Conservation (phyloP, 257 asterid genomes). For the Przewalskia tangutica region DNA sequence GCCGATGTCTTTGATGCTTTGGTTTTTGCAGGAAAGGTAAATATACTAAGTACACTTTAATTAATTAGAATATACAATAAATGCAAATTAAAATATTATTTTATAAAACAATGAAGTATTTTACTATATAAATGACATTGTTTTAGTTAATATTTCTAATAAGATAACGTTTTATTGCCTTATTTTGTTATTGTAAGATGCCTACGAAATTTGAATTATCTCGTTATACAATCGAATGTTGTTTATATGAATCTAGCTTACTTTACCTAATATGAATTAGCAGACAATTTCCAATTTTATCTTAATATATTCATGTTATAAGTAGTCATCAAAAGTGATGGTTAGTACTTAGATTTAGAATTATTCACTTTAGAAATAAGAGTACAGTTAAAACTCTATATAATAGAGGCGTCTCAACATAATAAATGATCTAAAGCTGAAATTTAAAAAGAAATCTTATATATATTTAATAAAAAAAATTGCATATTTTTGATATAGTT, state of each 20-base stretch:
- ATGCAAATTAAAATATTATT: too few relatives aligned
- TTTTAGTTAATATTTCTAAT: background rate
- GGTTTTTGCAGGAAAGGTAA: too few relatives aligned
- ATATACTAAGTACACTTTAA: too few relatives aligned
- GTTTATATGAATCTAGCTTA: background rate
- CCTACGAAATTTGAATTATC: background rate
- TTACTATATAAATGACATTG: too few relatives aligned
- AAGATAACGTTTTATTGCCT: background rate
- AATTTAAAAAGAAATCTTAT: background rate
- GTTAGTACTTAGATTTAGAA: background rate
- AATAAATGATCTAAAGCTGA: too few relatives aligned
- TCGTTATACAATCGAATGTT: background rate
- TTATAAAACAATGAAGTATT: too few relatives aligned
- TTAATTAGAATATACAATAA: too few relatives aligned
- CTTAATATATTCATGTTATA: background rate
- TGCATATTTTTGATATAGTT: background rate
- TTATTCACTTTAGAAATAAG: background rate
- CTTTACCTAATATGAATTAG: background rate
- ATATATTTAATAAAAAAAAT: background rate
- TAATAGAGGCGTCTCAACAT: too few relatives aligned
- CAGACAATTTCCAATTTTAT: background rate
- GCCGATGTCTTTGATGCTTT: too few relatives aligned
- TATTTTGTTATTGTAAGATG: background rate
- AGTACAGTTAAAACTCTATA: too few relatives aligned
- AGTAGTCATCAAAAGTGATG: background rate